Evolutionary conservation across 2,329 filamentous ascomycete genomes (phyloP), one percentile per base, ranked within the genome.

Genomic region (Elsinoe arachidis): DNA sequence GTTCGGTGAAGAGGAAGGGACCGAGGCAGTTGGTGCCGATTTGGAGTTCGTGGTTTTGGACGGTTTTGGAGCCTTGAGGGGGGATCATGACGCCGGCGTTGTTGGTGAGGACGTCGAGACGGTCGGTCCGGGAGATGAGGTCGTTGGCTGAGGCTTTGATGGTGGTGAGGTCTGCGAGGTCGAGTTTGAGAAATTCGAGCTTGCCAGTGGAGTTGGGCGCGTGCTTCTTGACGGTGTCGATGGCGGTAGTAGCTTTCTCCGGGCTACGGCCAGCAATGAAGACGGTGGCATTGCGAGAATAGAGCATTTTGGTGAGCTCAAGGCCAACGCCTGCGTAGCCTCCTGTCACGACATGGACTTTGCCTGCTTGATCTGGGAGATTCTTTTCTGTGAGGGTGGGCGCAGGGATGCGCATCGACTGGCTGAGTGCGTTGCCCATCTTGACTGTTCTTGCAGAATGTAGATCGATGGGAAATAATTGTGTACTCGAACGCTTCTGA

Each of bases 261-360:
- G 71, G 63, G 2, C 68, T 75, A 30, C 80, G 78, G 2, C 75
- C 74, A 3, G 79, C 79, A 23, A 81, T 66, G 66, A 82, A 83
- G n/a, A 84, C 76, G 1, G 71, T 80, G 35, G 72, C 80, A 56
- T 80, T 78, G 35, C 73, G 74, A 11, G 69, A 66, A 66, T 83
- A 84, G 10, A 85, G 71, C 2, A 84, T 74, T 38, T 74, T 74
- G 33, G 70, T 71, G 17, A 83, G 71, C 61, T 82, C 77, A 39
- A 75, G 74, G 9, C 80, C 80, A 5, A 82, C 71, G 17, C 63
- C 63, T 44, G 72, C 64, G 55, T 74, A 71, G 21, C 73, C 75
- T 19, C 78, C 78, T 0, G 71, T 84, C 14, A 84, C 75, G 59
- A 84, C 73, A 68, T 73, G 76, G 34, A 80, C 76, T 14, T 69